Percentiles rank a stretch among this genome's conserved stretches.
phyloP scores from a whole-genome alignment of 257 asterid species.

The Solanum virginianum region DNA sequence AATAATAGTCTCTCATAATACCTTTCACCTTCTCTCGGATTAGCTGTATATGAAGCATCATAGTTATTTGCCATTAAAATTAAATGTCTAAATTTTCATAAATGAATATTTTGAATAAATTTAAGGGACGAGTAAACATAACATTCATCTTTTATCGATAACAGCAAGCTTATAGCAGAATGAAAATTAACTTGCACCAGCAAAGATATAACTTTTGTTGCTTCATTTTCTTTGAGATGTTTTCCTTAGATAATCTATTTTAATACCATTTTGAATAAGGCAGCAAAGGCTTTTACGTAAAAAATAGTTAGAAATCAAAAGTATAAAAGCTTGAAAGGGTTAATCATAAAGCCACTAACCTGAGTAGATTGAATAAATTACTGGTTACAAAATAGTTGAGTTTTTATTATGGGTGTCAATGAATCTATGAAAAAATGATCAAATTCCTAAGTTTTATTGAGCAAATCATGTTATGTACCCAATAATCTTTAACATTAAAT shows the following conservation, averaged over 20 bases:
- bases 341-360: background rate
- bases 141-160: background rate
- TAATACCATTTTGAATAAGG: background rate
- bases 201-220: background rate
- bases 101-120: too few relatives aligned
- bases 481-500: background rate
- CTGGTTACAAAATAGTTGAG: background rate
- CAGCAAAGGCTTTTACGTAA: background rate
- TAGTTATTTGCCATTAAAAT: too few relatives aligned
- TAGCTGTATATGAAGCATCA: too few relatives aligned
- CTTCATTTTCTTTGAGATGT: background rate
- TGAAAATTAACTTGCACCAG: background rate
- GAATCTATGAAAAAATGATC: background rate
- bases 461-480: background rate
- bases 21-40: too few relatives aligned
- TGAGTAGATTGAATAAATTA: background rate
- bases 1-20: too few relatives aligned
- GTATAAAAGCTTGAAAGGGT: background rate
- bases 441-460: background rate
- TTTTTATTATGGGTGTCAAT: background rate
- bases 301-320: background rate
- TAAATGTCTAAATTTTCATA: too few relatives aligned
- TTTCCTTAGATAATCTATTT: background rate
- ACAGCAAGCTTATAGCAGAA: background rate
- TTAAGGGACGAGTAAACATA: background rate